Conservation (phyloP, 2,329 filamentous ascomycete genomes). For the Aureobasidium zeae region DNA sequence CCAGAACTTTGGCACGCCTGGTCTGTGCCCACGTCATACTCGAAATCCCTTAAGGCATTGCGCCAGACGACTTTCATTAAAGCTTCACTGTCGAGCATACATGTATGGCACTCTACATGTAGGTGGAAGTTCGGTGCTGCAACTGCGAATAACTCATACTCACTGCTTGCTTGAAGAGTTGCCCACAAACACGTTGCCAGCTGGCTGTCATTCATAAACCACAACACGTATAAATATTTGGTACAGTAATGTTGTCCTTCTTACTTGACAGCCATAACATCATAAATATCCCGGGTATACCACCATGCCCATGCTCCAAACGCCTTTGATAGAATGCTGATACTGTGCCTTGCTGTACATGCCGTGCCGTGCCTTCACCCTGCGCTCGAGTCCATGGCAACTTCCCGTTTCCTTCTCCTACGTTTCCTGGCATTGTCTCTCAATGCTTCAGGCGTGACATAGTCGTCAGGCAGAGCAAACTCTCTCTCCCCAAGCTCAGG, state of each 20-base stretch:
- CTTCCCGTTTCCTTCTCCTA: slow-evolving; percentile 50
- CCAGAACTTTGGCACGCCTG: neutral
- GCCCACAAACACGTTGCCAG: too few relatives aligned
- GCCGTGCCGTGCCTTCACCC: slow-evolving; percentile 14
- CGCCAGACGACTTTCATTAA: too few relatives aligned
- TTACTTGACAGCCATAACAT: too few relatives aligned
- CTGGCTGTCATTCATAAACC: too few relatives aligned
- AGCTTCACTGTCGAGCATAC: too few relatives aligned
- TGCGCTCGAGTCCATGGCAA: slow-evolving; percentile 23
- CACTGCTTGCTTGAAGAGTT: too few relatives aligned
- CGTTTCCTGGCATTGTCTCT: slow-evolving; percentile 54
- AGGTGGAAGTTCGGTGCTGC: too few relatives aligned
- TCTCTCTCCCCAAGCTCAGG: slow-evolving; percentile 63
- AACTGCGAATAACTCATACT: too few relatives aligned
- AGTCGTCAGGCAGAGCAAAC: slow-evolving; percentile 65
- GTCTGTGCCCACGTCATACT: neutral
- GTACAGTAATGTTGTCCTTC: too few relatives aligned
- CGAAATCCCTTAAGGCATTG: slow-evolving; percentile 12
- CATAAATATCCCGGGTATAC: too few relatives aligned
- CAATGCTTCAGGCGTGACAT: slow-evolving; percentile 39
- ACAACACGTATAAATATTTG: too few relatives aligned
- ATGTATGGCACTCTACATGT: too few relatives aligned
- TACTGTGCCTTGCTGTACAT: slow-evolving; percentile 7
- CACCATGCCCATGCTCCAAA: slow-evolving; percentile 3
- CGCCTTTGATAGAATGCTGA: slow-evolving; percentile 8